Conservation (phyloP, 179 eudicot species). For the Silene noctiflora region DNA sequence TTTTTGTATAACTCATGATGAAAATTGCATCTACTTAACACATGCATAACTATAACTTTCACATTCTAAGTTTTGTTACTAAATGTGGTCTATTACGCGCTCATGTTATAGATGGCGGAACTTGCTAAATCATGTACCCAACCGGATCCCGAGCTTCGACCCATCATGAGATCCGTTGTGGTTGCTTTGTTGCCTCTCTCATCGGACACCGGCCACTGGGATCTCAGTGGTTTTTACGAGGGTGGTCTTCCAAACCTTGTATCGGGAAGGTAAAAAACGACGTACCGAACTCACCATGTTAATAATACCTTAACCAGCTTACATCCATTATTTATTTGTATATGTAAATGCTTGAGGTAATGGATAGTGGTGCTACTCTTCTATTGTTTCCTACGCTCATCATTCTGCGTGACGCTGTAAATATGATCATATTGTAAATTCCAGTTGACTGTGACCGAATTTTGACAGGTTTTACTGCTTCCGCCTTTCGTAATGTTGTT, state of each 20-base stretch:
- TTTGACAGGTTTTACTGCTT: no score
- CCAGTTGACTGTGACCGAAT: no score
- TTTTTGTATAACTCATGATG: no score
- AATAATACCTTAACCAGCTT: not conserved
- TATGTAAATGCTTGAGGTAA: not conserved
- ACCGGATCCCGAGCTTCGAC: conserved; percentile 53
- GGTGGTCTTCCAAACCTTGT: conserved; percentile 37
- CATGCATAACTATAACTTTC: not conserved
- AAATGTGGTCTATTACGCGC: not conserved
- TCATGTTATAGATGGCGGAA: conserved; percentile 47
- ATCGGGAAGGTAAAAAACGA: conserved; percentile 40
- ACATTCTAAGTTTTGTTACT: not conserved
- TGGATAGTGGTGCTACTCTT: not conserved
- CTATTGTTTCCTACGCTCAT: not conserved
- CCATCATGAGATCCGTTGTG: conserved; percentile 65
- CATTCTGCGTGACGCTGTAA: no score
- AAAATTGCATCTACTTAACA: not conserved
- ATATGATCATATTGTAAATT: no score
- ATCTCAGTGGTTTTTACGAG: conserved; percentile 39
- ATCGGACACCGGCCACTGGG: conserved; percentile 42
- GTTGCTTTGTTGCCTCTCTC: conserved; percentile 55
- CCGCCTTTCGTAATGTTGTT: no score
- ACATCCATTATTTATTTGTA: not conserved
- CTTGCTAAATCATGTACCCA: conserved; percentile 60
- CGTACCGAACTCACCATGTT: not conserved